Conservation (phyloP, 1,284 basidiomycete genomes). For the Puccinia brachypodii region DNA sequence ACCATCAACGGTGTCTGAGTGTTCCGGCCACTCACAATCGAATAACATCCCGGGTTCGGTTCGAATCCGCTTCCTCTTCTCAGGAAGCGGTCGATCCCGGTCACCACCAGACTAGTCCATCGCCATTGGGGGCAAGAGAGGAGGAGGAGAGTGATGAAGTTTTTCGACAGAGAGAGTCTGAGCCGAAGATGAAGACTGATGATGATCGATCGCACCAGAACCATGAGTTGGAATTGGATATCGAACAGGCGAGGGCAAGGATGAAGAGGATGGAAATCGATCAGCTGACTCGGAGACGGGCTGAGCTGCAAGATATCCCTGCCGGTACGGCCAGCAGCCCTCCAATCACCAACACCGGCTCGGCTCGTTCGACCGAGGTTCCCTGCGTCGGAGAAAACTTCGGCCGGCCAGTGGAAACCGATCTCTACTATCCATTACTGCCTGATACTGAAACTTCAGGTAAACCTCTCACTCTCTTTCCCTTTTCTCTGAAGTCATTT, state of each 20-base stretch:
- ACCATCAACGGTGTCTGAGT: constrained; percentile 9
- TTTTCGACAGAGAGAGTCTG: background rate
- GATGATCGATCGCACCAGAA: background rate
- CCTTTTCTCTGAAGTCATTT: background rate
- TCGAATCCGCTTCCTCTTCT: background rate
- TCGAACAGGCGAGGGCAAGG: too few species aligned
- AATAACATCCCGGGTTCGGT: background rate
- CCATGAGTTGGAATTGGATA: background rate
- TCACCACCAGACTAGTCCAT: background rate
- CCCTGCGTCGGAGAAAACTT: background rate
- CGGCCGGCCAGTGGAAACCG: background rate
- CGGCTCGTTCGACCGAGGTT: background rate
- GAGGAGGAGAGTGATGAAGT: background rate
- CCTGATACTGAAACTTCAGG: background rate
- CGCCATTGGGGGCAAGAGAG: background rate
- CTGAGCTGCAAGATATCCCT: background rate
- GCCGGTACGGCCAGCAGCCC: background rate
- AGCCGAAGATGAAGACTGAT: background rate
- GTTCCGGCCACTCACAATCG: background rate
- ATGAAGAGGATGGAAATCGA: background rate
- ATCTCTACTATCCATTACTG: background rate
- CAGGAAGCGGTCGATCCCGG: background rate
- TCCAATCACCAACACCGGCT: constrained; percentile 3
- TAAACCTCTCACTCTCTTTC: background rate
- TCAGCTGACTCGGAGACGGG: background rate